These are phyloP conservation scores for Huntiella bhutanensis DNA, from an alignment of 2,329 filamentous ascomycete species.

Conservation along the genomic window DNA sequence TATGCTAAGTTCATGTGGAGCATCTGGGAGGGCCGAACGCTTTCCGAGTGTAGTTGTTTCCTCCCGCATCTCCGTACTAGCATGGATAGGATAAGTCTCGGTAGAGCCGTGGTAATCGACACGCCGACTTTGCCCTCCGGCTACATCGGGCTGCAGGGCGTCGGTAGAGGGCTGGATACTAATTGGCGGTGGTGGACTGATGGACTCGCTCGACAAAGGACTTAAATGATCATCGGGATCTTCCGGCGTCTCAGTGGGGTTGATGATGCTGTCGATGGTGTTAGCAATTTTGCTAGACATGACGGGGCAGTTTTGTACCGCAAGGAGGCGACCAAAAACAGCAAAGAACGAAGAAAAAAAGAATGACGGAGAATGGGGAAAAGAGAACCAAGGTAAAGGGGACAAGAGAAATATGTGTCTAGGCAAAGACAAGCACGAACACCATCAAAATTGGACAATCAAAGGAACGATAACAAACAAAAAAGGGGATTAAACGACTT, in stretches of 20 bases:
- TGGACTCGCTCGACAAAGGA: conserved; percentile 21
- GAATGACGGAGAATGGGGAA: neutral
- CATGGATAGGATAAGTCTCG: neutral
- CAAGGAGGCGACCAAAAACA: neutral
- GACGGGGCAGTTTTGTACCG: neutral
- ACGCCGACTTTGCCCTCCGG: conserved; percentile 18
- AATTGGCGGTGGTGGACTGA: conserved; percentile 23
- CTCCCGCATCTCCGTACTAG: no score
- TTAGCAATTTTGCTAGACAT: conserved; percentile 5
- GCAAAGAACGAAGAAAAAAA: neutral
- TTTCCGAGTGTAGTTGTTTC: neutral
- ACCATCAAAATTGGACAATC: no score
- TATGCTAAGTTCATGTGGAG: neutral
- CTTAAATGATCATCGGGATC: conserved; percentile 21
- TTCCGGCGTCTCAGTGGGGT: conserved; percentile 17
- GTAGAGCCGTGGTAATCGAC: conserved; percentile 14
- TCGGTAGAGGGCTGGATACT: conserved; percentile 26
- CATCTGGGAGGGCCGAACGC: conserved; percentile 3
- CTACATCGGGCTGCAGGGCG: conserved; percentile 31
- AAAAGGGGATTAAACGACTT: no score
- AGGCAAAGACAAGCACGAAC: no score
- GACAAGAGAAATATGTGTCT: neutral
- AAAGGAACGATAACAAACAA: no score
- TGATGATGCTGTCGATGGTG: conserved; percentile 12
- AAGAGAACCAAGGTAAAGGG: neutral